Percentiles rank a stretch among this genome's conserved stretches.
phyloP scores from a whole-genome alignment of 2,329 filamentous ascomycete genomes.

The Ceratocystis harringtonii region DNA sequence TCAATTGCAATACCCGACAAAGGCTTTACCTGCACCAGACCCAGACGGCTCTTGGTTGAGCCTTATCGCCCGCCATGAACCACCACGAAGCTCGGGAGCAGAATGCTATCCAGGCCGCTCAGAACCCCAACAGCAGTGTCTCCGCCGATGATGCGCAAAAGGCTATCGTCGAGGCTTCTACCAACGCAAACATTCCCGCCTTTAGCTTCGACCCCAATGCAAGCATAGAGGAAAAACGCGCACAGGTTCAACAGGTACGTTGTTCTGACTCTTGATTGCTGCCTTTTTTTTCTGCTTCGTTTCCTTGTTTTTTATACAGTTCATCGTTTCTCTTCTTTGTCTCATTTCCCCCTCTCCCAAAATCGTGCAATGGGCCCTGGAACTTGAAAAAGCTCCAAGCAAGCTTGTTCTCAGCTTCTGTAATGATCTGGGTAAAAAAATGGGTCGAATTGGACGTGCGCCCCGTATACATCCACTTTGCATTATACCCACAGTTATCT shows the following conservation, averaged over 20 bases:
- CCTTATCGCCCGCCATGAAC: constrained; percentile 21
- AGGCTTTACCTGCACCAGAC: constrained; percentile 14
- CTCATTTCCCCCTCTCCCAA: not conserved
- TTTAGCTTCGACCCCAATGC: constrained; percentile 82
- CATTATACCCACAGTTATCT: not conserved
- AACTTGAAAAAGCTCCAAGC: not conserved
- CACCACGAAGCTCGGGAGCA: constrained; percentile 61
- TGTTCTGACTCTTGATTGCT: not conserved
- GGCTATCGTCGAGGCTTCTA: constrained; percentile 61
- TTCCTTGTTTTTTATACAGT: constrained; percentile 13
- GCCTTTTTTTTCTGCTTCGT: not conserved
- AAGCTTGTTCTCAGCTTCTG: constrained; percentile 17
- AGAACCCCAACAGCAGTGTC: constrained; percentile 52
- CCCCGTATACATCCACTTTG: not conserved
- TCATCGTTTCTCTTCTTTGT: constrained; percentile 3
- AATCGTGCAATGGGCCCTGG: not conserved
- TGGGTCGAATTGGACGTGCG: not conserved
- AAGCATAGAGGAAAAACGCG: constrained; percentile 66
- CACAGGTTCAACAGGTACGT: constrained; percentile 61
- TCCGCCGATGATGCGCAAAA: constrained; percentile 57
- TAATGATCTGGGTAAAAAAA: not conserved
- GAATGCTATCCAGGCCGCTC: constrained; percentile 62
- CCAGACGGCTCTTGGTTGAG: constrained; percentile 14
- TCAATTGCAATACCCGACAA: not conserved
- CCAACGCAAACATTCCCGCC: constrained; percentile 61